Evolutionary conservation across 106 monocot species (phyloP).

Genomic region (Phalaenopsis equestris): DNA sequence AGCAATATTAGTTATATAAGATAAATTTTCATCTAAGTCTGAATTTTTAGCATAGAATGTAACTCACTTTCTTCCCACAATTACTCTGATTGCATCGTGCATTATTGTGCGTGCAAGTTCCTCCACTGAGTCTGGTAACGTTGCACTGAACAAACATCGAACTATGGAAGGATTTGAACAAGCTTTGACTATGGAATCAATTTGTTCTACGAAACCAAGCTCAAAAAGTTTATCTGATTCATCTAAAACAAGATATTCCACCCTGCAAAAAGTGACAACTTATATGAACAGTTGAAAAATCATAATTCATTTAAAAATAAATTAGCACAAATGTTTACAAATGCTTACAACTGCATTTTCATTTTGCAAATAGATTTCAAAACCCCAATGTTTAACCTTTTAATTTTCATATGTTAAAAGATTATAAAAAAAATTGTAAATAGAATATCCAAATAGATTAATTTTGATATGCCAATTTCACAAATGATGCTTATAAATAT

Average conservation of each 20-base stretch:
- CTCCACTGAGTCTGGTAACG: constrained; percentile 92
- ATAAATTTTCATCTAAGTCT: not conserved
- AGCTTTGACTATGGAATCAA: constrained; percentile 82
- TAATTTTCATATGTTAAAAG: not conserved
- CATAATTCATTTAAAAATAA: not conserved
- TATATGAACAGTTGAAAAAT: not conserved
- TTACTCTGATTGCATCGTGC: constrained; percentile 93
- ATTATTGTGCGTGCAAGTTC: constrained; percentile 91
- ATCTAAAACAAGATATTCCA: constrained; percentile 88
- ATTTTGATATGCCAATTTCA: not conserved
- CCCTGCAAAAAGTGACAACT: constrained; percentile 41
- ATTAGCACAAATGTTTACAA: not conserved
- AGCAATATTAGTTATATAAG: not conserved
- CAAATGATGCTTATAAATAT: too few species aligned
- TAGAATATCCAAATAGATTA: not conserved
- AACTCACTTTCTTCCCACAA: constrained; percentile 86
- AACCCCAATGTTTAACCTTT: not conserved
- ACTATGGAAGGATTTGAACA: constrained; percentile 86
- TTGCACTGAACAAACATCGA: constrained; percentile 92
- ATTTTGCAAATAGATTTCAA: not conserved
- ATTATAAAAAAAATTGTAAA: not conserved
- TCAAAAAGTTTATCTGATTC: constrained; percentile 98
- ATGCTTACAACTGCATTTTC: not conserved
- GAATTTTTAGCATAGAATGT: not conserved
- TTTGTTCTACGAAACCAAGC: constrained; percentile 87